phyloP scores from a whole-genome alignment of 2,329 filamentous ascomycete genomes.

The Coniochaeta sp. region DNA sequence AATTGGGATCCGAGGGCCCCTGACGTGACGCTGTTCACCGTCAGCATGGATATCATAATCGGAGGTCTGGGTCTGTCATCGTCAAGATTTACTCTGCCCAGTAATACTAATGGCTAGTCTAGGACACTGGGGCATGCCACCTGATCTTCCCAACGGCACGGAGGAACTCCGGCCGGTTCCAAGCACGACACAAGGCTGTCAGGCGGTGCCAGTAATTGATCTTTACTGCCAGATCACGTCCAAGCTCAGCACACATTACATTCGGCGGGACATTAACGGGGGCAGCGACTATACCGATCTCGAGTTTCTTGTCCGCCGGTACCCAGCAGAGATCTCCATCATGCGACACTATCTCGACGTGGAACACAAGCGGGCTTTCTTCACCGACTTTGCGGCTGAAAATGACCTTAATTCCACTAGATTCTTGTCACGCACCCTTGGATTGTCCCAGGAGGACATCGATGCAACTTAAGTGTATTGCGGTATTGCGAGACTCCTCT shows the following conservation, averaged over 20 bases:
- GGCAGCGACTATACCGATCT: slow-evolving; percentile 9
- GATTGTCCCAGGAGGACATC: too few relatives aligned
- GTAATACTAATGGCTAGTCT: too few relatives aligned
- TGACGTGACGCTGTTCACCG: neutral
- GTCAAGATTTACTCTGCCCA: neutral
- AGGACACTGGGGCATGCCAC: slow-evolving; percentile 9
- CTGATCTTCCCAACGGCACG: slow-evolving; percentile 4
- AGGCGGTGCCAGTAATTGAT: slow-evolving; percentile 5
- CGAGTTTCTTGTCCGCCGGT: slow-evolving; percentile 6
- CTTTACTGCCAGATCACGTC: slow-evolving; percentile 7
- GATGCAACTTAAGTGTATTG: too few relatives aligned
- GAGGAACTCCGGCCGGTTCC: slow-evolving; percentile 6
- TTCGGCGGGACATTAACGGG: slow-evolving; percentile 1
- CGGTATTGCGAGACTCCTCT: too few relatives aligned
- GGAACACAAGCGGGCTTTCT: slow-evolving; percentile 2
- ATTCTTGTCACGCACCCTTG: too few relatives aligned
- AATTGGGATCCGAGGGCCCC: slow-evolving; percentile 4
- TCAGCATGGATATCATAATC: slow-evolving; percentile 8
- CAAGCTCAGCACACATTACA: slow-evolving; percentile 7
- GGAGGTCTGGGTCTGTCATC: slow-evolving; percentile 1
- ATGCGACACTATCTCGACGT: slow-evolving; percentile 1
- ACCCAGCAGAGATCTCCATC: neutral
- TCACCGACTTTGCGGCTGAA: neutral
- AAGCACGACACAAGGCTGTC: slow-evolving; percentile 3
- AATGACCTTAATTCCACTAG: neutral